Percentiles rank a stretch among this genome's conserved stretches.
Conservation (phyloP, 306 rosid species). For the Castanea mollissima region DNA sequence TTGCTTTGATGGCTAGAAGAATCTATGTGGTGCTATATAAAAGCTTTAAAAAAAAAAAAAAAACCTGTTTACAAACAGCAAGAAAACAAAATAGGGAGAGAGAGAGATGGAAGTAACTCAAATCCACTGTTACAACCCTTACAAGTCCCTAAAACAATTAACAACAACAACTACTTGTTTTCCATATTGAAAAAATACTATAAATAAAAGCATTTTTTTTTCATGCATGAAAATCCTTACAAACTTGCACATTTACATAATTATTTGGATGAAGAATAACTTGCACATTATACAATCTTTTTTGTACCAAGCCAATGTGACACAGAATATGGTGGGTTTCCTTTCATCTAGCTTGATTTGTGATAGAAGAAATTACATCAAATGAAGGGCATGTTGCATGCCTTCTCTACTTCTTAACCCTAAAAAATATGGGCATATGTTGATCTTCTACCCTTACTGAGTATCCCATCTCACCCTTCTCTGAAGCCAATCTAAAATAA, state of each 20-base stretch:
- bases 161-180: neutral
- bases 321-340: constrained; percentile 14
- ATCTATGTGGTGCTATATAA: neutral
- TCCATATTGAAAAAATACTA: neutral
- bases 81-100: neutral
- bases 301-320: constrained; percentile 23
- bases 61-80: neutral
- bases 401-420: constrained; percentile 29
- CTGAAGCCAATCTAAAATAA: constrained; percentile 52
- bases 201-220: neutral
- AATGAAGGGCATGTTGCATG: constrained; percentile 10
- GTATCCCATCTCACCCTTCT: constrained; percentile 21
- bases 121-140: neutral
- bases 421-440: constrained; percentile 30
- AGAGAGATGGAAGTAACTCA: neutral
- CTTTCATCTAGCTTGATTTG: constrained; percentile 11
- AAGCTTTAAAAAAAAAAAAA: no score
- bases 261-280: no score
- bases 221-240: neutral
- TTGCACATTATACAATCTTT: constrained; percentile 25
- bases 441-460: constrained; percentile 25
- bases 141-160: neutral
- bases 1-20: neutral
- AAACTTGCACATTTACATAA: neutral
- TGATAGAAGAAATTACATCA: constrained; percentile 33